A percentile compares a stretch with the other conserved stretches of the same genome.
These are phyloP conservation scores for Dalbergia oliveri DNA, from an alignment of 306 rosid species.

Conservation along the genomic window DNA sequence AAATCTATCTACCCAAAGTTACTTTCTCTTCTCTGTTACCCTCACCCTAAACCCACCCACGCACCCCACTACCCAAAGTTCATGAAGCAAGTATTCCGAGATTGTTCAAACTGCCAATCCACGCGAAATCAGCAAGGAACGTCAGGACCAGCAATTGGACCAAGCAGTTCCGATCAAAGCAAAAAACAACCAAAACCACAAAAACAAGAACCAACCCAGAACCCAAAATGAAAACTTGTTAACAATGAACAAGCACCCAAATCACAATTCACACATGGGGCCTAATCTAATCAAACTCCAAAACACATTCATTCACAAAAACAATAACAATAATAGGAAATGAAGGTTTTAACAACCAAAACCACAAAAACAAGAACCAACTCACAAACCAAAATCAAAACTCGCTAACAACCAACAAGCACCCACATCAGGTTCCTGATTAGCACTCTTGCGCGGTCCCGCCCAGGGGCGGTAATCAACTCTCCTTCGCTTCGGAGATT, in stretches of 20 bases:
- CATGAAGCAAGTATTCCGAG: conserved; percentile 89
- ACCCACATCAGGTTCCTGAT: neutral
- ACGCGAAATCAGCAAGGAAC: conserved; percentile 55
- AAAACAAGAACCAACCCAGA: neutral
- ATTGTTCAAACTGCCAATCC: conserved; percentile 92
- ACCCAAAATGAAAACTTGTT: neutral
- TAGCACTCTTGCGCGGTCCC: conserved; percentile 64
- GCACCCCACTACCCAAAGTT: conserved; percentile 43
- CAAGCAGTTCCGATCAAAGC: conserved; percentile 56
- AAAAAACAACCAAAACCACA: neutral
- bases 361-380: neutral
- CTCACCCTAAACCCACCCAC: too few species aligned
- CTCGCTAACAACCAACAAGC: neutral
- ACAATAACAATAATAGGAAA: neutral
- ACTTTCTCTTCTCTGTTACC: too few species aligned
- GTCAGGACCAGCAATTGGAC: conserved; percentile 48
- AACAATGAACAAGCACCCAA: neutral
- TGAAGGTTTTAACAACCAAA: neutral
- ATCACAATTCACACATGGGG: neutral
- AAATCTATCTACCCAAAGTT: too few species aligned
- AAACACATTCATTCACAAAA: neutral
- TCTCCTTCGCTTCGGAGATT: conserved; percentile 78
- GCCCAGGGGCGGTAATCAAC: conserved; percentile 83
- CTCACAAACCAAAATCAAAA: neutral
- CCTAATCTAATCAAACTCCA: neutral